Base-by-base conservation (phyloP, 2,329 filamentous ascomycete species). In the Raffaelea ambrosiae region DNA sequence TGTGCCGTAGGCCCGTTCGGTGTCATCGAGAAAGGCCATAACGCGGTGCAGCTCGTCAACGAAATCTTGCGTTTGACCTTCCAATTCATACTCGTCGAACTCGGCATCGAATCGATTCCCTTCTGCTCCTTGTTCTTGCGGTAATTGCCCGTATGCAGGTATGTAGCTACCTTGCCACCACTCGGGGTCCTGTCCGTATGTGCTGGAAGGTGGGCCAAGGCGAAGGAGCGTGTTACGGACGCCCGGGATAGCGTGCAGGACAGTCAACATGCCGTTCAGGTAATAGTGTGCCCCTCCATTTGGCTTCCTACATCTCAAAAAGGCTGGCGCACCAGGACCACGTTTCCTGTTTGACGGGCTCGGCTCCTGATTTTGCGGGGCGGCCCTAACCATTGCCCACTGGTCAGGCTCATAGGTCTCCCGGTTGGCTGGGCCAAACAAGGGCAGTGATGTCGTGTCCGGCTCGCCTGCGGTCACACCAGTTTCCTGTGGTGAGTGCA, bases 1-100 rank as follows among this genome's bases (percentile, higher is more conserved):
- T 0, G 73, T 76, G 14, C 76, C 80, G 53, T 81, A 82, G 40
- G 72, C 74, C 40, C 81, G 70, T 22, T 82, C 74, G 0, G 79
- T 80, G 10, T 62, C 65, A 48, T 83, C 79, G 3, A 84, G 67
- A 51, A 84, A 83, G 10, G 78, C 79, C 66, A 84, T 72, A 5
- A 84, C 60, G 14, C 80, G 75, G 54, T 83, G 79, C 2, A 82
- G 54, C 58, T 83, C 80, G 21, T 78, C 68, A 45, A 66, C 61
- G 49, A 77, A 66, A 18, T 67, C 60, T 13, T 69, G 22, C 58
- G 20, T 61, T 29, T 55, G 46, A 31, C 60, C 62, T 23, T 61
- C 58, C 5, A n/a, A 19, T 3, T 57, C 61, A 60, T 58, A 66
- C 31, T 57, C 41, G 26, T 66, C 61, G 54, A 60, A 16, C 54